Evolutionary conservation across 768 basidiomycete species (phyloP).

Genomic region (Tricholoma furcatifolium): DNA sequence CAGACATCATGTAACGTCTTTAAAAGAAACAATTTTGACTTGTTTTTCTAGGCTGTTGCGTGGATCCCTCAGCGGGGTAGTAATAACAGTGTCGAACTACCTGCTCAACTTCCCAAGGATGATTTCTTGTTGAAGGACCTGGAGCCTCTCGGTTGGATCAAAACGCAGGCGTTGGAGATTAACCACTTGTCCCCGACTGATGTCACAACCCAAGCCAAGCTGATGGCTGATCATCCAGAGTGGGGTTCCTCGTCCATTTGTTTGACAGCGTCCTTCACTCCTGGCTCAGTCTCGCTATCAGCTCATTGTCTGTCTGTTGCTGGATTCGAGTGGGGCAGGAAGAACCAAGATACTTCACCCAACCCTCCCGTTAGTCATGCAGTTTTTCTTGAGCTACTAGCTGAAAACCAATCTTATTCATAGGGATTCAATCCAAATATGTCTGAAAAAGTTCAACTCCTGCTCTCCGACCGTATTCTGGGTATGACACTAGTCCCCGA

Average conservation of each 20-base stretch:
- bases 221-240: conserved; percentile 96
- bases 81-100: conserved; percentile 92
- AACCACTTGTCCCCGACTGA: conserved; percentile 92
- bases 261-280: conserved; percentile 93
- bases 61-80: conserved; percentile 98
- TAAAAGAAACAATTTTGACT: neutral
- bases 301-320: conserved; percentile 88
- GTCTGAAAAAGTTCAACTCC: conserved; percentile 92
- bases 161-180: conserved; percentile 93
- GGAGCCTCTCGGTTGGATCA: conserved; percentile 94
- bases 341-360: conserved; percentile 82
- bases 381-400: neutral
- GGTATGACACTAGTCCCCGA: conserved; percentile 95
- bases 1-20: neutral
- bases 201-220: conserved; percentile 90
- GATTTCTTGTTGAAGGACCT: conserved; percentile 94
- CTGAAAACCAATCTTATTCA: conserved; percentile 7
- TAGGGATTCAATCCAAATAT: conserved; percentile 97
- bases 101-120: conserved; percentile 86
- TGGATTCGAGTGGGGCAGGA: conserved; percentile 98
- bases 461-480: conserved; percentile 92
- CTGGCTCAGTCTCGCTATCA: conserved; percentile 94
- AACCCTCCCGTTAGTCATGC: conserved; percentile 61
- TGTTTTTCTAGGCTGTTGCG: conserved; percentile 62
- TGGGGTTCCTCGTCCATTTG: conserved; percentile 95